Evolutionary conservation across 1,139 yeast genomes (phyloP), one percentile per base, ranked within the genome.

Genomic region (Saccharomyces hybrid): DNA sequence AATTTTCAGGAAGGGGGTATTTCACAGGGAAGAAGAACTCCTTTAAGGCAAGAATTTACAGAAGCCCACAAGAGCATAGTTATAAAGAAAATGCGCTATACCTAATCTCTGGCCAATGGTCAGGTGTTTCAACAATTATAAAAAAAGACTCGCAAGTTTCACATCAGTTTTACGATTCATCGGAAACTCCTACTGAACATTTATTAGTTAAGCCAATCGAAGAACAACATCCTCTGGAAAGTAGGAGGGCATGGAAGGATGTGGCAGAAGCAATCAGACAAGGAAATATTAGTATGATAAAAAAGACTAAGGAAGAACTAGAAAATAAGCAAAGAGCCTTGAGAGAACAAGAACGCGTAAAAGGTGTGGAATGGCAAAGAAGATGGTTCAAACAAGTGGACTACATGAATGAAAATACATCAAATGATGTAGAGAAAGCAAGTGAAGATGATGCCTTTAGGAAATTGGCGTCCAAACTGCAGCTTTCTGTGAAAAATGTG

Each of bases 1-100:
- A 88, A 64, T 93, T 81, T 72, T 78, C 88, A 48, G 99, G 99
- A 41, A 83, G 93, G 70, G 99, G 99, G 28, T 93, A 90, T 75
- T 88, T 93, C 68, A 80, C 90, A n/a, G 99, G 99, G 61, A 91
- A 90, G 77, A 91, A 90, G 76, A 91, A 93, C 74, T 75, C 91
- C 8, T 90, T 86, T 75, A 91, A 89, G 74, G 95, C 97, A 41
- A 79, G 91, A 66, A 80, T 91, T 56, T 86, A 71, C 70, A 78
- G 80, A 62, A 80, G 80, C 66, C 71, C 71, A 54, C 72, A 77
- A 38, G 78, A 78, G 20, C 75, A 84, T 42, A 67, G 71, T 26
- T 63, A 61, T 28, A 71, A 86, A 67, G 82, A 79, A 52, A 80
- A 82, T 57, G 87, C 95, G 1, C 71, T 90, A 59, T 87, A 81